Conservation (phyloP, 805 yeast species). For the Cyberlindnera suaveolens region DNA sequence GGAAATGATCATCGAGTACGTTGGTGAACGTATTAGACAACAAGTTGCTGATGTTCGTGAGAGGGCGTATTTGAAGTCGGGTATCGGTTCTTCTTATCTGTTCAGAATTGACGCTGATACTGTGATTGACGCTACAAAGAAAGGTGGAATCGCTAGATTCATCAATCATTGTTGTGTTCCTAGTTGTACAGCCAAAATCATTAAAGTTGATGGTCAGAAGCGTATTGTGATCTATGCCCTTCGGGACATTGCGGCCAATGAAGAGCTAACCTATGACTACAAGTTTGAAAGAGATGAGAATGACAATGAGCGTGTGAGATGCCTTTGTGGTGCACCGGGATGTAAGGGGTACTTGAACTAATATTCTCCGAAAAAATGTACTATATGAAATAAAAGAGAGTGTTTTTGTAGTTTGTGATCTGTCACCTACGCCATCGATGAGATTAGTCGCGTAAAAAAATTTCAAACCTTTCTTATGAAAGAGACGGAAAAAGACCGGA, state of each 20-base stretch:
- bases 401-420: no score
- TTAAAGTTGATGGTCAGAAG: constrained; percentile 88
- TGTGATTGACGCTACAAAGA: constrained; percentile 94
- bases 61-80: constrained; percentile 74
- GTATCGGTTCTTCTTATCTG: constrained; percentile 91
- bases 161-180: constrained; percentile 98
- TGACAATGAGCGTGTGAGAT: constrained; percentile 80
- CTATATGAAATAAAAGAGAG: no score
- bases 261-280: constrained; percentile 92
- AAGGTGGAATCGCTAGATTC: constrained; percentile 95
- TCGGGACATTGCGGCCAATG: constrained; percentile 80
- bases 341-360: constrained; percentile 89
- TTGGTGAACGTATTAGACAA: constrained; percentile 90
- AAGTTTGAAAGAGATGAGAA: constrained; percentile 89
- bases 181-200: constrained; percentile 94
- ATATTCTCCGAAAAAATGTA: background rate
- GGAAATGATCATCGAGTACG: constrained; percentile 97
- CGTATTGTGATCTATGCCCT: constrained; percentile 93
- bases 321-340: constrained; percentile 92
- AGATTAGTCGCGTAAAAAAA: no score
- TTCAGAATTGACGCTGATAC: constrained; percentile 91
- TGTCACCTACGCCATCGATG: no score
- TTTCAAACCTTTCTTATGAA: no score
- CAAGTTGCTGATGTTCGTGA: constrained; percentile 94
- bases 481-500: no score